Conservation (phyloP, 306 rosid genomes). For the Spatholobus suberectus region DNA sequence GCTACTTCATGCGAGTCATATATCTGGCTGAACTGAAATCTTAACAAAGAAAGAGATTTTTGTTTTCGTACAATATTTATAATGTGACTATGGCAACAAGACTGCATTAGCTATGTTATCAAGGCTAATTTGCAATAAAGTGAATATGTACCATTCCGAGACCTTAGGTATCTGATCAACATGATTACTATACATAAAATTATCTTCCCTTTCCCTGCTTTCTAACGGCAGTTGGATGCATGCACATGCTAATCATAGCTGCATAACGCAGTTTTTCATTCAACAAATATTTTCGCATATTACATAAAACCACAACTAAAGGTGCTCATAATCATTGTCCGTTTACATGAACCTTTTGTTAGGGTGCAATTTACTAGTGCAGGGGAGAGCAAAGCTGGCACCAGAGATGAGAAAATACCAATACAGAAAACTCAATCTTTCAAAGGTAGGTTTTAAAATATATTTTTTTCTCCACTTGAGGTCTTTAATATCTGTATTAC, state of each 20-base stretch:
- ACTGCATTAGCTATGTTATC: constrained; percentile 5
- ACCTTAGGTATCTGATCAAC: not conserved
- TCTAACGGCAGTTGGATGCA: not conserved
- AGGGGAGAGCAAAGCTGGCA: constrained; percentile 43
- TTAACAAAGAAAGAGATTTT: not conserved
- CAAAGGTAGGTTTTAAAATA: constrained; percentile 56
- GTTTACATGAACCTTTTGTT: constrained; percentile 32
- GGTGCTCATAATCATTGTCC: not conserved
- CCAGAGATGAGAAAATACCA: constrained; percentile 49
- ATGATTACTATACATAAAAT: not conserved
- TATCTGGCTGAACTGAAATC: not conserved
- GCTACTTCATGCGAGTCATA: not conserved
- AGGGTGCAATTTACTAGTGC: constrained; percentile 49
- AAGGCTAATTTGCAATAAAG: not conserved
- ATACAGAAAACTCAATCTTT: constrained; percentile 54
- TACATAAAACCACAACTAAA: not conserved
- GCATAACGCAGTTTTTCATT: not conserved
- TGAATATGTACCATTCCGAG: not conserved
- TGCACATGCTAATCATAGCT: not conserved
- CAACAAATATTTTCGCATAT: not conserved
- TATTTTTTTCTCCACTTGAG: not conserved
- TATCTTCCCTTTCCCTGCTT: not conserved
- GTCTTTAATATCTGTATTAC: not conserved
- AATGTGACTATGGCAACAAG: not conserved
- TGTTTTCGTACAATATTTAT: not conserved